phyloP scores from a whole-genome alignment of 2,329 filamentous ascomycete species.

The Trichophyton schoenleinii region DNA sequence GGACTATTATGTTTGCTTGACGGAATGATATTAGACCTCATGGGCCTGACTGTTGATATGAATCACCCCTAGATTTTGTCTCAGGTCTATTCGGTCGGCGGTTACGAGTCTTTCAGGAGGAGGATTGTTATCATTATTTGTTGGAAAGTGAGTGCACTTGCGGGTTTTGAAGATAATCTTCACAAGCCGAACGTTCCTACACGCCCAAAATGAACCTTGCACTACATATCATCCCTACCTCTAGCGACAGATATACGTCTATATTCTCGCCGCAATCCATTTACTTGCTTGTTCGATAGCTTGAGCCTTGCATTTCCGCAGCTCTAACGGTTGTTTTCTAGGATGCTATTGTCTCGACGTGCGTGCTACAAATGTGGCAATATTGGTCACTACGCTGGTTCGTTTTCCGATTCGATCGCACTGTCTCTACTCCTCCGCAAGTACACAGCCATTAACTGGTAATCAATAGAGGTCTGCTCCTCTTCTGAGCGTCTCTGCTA shows the following conservation, averaged over 20 bases:
- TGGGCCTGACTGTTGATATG: neutral
- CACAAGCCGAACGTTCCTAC: neutral
- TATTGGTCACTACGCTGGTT: conserved; percentile 54
- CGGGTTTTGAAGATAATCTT: neutral
- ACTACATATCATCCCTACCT: neutral
- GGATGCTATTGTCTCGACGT: conserved; percentile 71
- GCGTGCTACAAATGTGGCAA: conserved; percentile 71
- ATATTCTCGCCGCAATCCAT: neutral
- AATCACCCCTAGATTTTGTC: neutral
- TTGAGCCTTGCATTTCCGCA: neutral
- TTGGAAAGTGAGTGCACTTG: conserved; percentile 1
- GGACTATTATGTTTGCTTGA: neutral
- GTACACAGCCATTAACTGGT: neutral
- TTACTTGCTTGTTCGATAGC: neutral
- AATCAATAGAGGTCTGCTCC: conserved; percentile 69
- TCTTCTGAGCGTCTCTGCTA: conserved; percentile 98
- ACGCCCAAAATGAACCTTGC: neutral
- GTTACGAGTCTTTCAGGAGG: neutral
- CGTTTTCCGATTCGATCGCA: conserved; percentile 15
- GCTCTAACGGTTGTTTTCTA: conserved; percentile 1
- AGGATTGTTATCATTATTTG: neutral
- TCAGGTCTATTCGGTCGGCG: too few relatives aligned
- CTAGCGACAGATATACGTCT: neutral
- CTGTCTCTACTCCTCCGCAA: neutral
- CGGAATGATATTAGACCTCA: neutral